Evolutionary conservation across 1,284 basidiomycete genomes (phyloP), one percentile per base, ranked within the genome.

Genomic region (Tilletiopsis washingtonensis): DNA sequence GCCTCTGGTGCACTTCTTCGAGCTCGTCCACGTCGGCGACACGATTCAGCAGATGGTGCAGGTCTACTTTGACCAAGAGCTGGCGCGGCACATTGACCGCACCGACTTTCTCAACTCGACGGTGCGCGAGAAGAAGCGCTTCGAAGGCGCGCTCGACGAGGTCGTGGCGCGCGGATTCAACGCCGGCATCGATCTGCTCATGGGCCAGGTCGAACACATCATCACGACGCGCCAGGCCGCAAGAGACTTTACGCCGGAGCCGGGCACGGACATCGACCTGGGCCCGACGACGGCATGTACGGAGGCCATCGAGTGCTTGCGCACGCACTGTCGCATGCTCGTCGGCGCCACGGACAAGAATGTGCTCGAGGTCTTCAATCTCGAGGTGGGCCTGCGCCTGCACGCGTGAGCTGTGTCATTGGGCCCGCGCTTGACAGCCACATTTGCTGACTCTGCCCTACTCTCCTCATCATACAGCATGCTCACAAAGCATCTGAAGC

Each of bases 31-130:
- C 76, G 79, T 97, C 15, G 94, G 90, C 0, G 93, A 98, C 73
- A 98, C 89, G 17, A 96, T 98, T 45, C 88, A 91, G 75, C 88
- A 86, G 24, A 94, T 98, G 84, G 83, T 94, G 2, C 89, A 97
- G 62, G 93, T 97, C 1, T 98, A 93, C 75, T 98, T 91, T 69
- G 91, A 97, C 68, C 91, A 91, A 70, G 91, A 94, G 67, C 77
- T 97, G 69, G 45, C 53, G 9, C 40, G 57, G 26, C 50, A 62
- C 26, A 24, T 38, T 15, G 50, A 64, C 37, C 82, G 82, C 60
- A 89, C 84, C 0, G 93, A 98, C 74, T 98, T 98, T 73, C 72
- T 97, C 54, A 97, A 96, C 68, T 80, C 81, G 1, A 91, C 93
- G 5, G 88, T 97, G 37, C 79, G 93, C 23, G 91, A 97, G 72